phyloP scores from a whole-genome alignment of 345 rosid genomes.

The Gossypium anomalum region DNA sequence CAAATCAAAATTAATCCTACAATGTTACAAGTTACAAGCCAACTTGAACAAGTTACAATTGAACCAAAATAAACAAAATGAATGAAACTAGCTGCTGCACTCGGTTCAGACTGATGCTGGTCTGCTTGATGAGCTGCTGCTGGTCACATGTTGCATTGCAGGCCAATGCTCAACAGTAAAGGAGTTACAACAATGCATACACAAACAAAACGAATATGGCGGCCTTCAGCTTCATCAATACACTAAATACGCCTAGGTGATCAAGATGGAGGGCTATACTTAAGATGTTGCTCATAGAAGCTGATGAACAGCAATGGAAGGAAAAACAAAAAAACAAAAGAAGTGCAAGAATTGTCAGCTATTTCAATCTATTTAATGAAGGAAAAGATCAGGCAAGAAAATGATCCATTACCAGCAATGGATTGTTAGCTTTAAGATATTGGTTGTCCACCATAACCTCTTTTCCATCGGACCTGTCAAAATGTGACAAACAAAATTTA shows the following conservation, averaged over 20 bases:
- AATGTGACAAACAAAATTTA: neutral
- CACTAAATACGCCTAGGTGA: neutral
- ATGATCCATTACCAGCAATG: constrained; percentile 62
- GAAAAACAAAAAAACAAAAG: neutral
- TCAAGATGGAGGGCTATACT: constrained; percentile 4
- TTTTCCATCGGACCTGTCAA: constrained; percentile 75
- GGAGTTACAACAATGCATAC: neutral
- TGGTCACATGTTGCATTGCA: too few relatives aligned
- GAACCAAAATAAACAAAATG: too few relatives aligned
- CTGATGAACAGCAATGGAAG: constrained; percentile 53
- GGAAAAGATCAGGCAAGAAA: neutral
- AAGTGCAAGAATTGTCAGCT: neutral
- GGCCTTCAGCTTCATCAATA: neutral
- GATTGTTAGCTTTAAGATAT: constrained; percentile 71
- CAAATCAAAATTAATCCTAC: too few relatives aligned
- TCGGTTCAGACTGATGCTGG: too few relatives aligned
- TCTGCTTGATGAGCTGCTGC: too few relatives aligned
- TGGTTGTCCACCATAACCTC: constrained; percentile 80
- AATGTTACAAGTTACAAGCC: too few relatives aligned
- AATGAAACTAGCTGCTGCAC: too few relatives aligned
- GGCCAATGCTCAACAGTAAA: too few relatives aligned
- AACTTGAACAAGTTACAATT: too few relatives aligned
- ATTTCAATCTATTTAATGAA: neutral
- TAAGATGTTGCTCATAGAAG: constrained; percentile 24
- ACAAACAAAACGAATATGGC: neutral